Evolutionary conservation across 2,329 filamentous ascomycete species (phyloP), one percentile per base, ranked within the genome.

Genomic region (Cryphonectria carpinicola): DNA sequence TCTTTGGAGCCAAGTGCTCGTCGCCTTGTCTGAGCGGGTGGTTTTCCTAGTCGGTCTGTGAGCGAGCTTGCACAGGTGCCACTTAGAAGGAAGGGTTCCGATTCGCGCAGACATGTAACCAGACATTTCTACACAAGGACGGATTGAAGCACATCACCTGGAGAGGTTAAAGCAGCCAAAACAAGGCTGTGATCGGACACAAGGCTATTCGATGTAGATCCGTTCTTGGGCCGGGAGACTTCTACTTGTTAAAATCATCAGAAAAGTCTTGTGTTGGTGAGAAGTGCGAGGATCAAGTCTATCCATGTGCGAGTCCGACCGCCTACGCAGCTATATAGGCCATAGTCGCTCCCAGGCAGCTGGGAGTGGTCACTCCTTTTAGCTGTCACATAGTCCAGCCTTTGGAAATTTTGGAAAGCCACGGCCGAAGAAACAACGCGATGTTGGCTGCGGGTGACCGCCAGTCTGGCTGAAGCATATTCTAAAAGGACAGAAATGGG

Each of bases 1-100:
- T 52, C 64, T 66, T 66, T 66, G 64, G 63, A 32, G 25, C 28
- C 32, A 35, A 35, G 56, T 17, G 32, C 14, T 56, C n/a, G 25
- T 28, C n/a, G 28, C 10, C 52, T 25, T 28, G 52, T 25, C 52
- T 86, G 22, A 3, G 46, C 8, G 22, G 19, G 22, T 13, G 41
- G 14, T 11, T n/a, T n/a, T n/a, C 8, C 17, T n/a, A 11, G 46
- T n/a, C 22, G 46, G n/a, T n/a, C 46, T n/a, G 7, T n/a, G 19
- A 49, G 2, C 11, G 19, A 49, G 22, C 22, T 49, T 49, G 46
- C n/a, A n/a, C 22, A 3, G 46, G 17, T 5, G 5, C 1, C 19
- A 7, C 19, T 17, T 49, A 3, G 8, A 49, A n/a, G 4, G 22
- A 49, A 3, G 22, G 3, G 7, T 49, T 49, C 22, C 22, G 46